phyloP scores from a whole-genome alignment of 176 grass and related monocot genomes.

The Rhipidocladum racemiflorum region DNA sequence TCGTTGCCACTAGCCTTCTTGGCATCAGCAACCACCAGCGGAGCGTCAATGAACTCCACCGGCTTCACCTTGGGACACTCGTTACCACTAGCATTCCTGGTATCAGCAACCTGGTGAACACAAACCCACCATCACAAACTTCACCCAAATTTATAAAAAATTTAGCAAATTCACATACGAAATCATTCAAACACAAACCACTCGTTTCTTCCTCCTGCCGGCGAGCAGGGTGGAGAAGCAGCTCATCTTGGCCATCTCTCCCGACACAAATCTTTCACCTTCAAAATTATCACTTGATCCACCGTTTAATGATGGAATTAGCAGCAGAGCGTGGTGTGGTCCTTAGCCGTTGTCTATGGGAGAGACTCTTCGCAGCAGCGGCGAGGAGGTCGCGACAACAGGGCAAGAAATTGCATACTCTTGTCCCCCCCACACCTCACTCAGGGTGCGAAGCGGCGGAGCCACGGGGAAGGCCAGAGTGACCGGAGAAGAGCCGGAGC shows the following conservation, averaged over 20 bases:
- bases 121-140: conserved; percentile 4
- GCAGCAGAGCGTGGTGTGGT: neutral
- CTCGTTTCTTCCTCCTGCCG: conserved; percentile 69
- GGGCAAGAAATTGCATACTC: conserved; percentile 38
- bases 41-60: conserved; percentile 33
- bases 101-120: conserved; percentile 35
- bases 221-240: conserved; percentile 64
- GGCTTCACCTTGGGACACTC: conserved; percentile 50
- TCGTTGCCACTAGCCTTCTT: conserved; percentile 38
- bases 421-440: conserved; percentile 47
- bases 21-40: neutral
- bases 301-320: neutral
- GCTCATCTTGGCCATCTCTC: conserved; percentile 63
- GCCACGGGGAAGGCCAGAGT: conserved; percentile 73
- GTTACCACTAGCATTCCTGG: conserved; percentile 31
- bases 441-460: conserved; percentile 46
- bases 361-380: conserved; percentile 46
- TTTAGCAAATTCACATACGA: conserved; percentile 3
- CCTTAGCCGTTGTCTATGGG: conserved; percentile 82
- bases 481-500: conserved; percentile 34
- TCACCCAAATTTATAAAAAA: neutral
- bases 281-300: neutral
- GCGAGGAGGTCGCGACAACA: conserved; percentile 18
- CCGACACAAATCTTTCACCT: neutral
- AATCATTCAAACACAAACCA: conserved; percentile 19